Evolutionary conservation across 306 rosid species (phyloP).

Genomic region (Cajanus cajan): DNA sequence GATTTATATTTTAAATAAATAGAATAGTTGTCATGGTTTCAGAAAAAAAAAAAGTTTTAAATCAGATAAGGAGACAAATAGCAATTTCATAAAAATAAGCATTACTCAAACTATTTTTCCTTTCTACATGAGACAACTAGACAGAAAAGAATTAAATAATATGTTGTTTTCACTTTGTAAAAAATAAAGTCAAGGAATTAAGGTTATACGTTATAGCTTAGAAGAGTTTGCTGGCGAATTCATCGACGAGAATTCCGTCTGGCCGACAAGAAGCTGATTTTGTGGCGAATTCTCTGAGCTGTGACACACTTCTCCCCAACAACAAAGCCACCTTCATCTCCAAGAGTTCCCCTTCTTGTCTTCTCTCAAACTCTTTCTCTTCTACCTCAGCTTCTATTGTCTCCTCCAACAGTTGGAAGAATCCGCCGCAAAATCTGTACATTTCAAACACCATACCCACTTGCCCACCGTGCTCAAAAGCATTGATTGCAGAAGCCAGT

Average conservation of each 20-base stretch:
- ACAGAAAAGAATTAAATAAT: background rate
- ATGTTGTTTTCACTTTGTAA: background rate
- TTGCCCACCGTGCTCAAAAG: conserved; percentile 66
- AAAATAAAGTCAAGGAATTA: background rate
- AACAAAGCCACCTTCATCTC: conserved; percentile 59
- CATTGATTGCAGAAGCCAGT: conserved; percentile 45
- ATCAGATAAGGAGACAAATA: background rate
- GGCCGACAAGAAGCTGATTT: conserved; percentile 47
- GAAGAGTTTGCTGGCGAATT: conserved; percentile 61
- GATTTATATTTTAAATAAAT: background rate
- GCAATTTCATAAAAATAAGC: background rate
- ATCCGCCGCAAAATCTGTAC: conserved; percentile 61
- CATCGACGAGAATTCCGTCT: conserved; percentile 44
- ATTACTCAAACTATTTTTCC: background rate
- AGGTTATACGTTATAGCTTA: background rate
- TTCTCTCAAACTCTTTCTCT: conserved; percentile 45
- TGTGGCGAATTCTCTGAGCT: conserved; percentile 47
- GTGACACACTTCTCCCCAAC: conserved; percentile 62
- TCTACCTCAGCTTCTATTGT: conserved; percentile 33
- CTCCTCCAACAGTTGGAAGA: conserved; percentile 44
- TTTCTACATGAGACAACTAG: background rate
- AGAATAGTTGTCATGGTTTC: background rate
- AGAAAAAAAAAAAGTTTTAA: background rate
- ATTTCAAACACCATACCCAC: conserved; percentile 73
- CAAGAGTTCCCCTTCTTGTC: conserved; percentile 60